Base-by-base conservation (phyloP, 169 alveolate species). In the Eimeria necatrix region DNA sequence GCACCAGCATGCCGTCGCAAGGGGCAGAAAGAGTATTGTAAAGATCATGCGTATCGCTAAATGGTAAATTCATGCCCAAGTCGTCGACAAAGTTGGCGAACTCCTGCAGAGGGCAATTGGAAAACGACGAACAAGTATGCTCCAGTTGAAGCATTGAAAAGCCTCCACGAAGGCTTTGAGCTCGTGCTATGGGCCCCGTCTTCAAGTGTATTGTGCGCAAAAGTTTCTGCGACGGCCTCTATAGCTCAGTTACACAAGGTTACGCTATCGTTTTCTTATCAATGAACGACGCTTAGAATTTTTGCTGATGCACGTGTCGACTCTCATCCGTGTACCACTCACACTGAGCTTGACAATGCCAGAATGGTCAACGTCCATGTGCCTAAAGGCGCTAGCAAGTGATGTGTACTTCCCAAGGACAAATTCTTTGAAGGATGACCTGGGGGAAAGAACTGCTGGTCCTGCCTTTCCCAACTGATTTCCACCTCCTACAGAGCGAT, bases 61-160 rank as follows among this genome's bases (percentile, higher is more conserved):
- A 89, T 3, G 96, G 91, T 24, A 68, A 68, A 9, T 94, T 94
- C 73, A 94, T 49, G 71, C 96, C 96, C 64, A 64, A 85, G 32
- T 94, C 96, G 41, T 94, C 96, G 46, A 94, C 73, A 26, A 94
- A 94, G 68, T 94, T 74, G 24, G 96, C 96, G 87, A 94, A 94
- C 60, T 94, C 93, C 96, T 94, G 94, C 16, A 48, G 20, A 52
- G 12, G 51, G 53, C 22, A 52, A 53, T 18, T n/a, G 8, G 20
- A 41, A 4, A 5, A 76, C n/a, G 48, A 52, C 46, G n/a, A 49
- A n/a, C 68, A 76, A 49, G 41, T 32, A 32, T 2, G 0, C 41
- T 32, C 3, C 41, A 32, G 41, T 32, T 32, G 41, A 32, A 32
- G 41, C 41, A 32, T 32, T 32, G 41, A 32, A 32, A 32, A 32